phyloP scores from a whole-genome alignment of 345 rosid species.

The Mangifera indica region DNA sequence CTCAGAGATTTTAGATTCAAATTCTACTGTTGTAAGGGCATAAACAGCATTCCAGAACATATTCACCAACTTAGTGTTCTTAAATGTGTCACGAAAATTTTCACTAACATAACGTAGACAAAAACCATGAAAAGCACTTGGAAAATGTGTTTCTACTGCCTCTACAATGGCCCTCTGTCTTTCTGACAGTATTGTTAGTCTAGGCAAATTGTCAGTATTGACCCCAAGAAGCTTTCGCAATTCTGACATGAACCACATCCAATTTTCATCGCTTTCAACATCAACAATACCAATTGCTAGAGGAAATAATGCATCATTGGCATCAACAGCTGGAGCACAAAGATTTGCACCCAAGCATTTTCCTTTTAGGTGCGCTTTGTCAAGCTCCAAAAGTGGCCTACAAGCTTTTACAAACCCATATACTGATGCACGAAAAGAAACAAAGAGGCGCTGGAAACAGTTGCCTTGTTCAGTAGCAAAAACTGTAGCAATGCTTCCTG shows the following conservation, averaged over 20 bases:
- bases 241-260: slow-evolving; percentile 99
- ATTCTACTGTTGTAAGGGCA: slow-evolving; percentile 83
- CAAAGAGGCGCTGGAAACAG: slow-evolving; percentile 91
- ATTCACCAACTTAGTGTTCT: slow-evolving; percentile 83
- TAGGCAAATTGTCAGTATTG: slow-evolving; percentile 90
- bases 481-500: slow-evolving; percentile 91
- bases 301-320: slow-evolving; percentile 82
- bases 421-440: slow-evolving; percentile 84
- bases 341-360: slow-evolving; percentile 82
- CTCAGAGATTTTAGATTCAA: slow-evolving; percentile 73
- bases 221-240: slow-evolving; percentile 92
- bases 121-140: slow-evolving; percentile 89
- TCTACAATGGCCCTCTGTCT: slow-evolving; percentile 84
- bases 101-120: slow-evolving; percentile 88
- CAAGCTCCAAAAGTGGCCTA: slow-evolving; percentile 93
- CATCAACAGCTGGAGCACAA: slow-evolving; percentile 95
- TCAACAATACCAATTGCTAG: slow-evolving; percentile 90
- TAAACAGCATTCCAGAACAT: slow-evolving; percentile 97
- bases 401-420: slow-evolving; percentile 89
- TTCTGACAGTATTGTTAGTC: slow-evolving; percentile 92
- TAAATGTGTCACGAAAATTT: slow-evolving; percentile 90
- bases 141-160: slow-evolving; percentile 97
- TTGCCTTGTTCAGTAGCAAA: slow-evolving; percentile 79
- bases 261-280: slow-evolving; percentile 77
- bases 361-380: slow-evolving; percentile 87